Base-by-base conservation (phyloP, 176 grass and related monocot species). In the Raddia distichophylla region DNA sequence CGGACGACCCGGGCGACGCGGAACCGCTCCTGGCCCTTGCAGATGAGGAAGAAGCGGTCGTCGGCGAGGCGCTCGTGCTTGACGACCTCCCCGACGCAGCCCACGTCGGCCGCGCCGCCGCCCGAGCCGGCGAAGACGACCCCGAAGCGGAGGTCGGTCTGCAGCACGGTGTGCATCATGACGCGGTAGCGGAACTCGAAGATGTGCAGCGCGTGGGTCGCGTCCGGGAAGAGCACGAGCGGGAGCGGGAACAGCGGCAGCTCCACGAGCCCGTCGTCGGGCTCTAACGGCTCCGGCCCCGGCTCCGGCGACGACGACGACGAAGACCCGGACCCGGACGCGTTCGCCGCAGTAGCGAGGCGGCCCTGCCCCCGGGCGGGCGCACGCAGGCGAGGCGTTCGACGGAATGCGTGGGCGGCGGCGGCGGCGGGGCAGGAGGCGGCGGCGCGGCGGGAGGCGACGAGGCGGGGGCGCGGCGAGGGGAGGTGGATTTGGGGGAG, bases 31-130 rank as follows among this genome's bases (percentile, higher is more conserved):
- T 99, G 91, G 72, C 93, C 97, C 84, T 99, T 99, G 89, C 93
- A 99, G 79, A 99, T 99, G 89, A 99, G 91, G 87, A 99, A 99
- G 89, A 99, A 99, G 4, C 93, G 87, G 86, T 99, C 97, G 89
- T 96, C 91, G 72, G 90, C 91, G 69, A 96, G 84, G 69, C 93
- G 89, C 89, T 99, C 89, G 87, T 99, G 93, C 89, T 93, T 96
- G 71, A 99, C 93, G 81, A 99, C 82, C 91, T 99, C 97, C 7
- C 93, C 97, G 44, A 99, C 89, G 83, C 97, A 99, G 1, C 97
- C 97, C 2, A 99, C 80, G 60, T 96, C 93, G 57, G 93, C 85
- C 46, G 86, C 82, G 27, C 67, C 75, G 12, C 79, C 89, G 20
- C 82, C 68, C 0, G 62, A 79, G 40, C 86, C 84, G 10, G 89